Conservation (phyloP, 2,329 filamentous ascomycete genomes). For the Bretziella fagacearum region DNA sequence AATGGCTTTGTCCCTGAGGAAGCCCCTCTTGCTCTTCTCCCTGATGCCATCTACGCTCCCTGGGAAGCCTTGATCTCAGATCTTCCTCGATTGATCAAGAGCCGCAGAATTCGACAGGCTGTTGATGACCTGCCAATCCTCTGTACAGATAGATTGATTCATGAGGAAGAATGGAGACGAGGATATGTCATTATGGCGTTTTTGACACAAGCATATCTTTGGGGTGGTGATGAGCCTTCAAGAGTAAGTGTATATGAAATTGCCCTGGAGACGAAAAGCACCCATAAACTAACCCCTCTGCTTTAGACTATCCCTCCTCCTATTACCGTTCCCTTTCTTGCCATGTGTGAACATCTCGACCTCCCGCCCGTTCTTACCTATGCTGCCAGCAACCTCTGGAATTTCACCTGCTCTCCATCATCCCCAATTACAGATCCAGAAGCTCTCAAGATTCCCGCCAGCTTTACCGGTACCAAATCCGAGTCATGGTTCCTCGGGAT, state of each 20-base stretch:
- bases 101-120: slow-evolving; percentile 61
- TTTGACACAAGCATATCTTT: slow-evolving; percentile 88
- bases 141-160: slow-evolving; percentile 61
- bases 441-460: slow-evolving; percentile 73
- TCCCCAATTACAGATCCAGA: slow-evolving; percentile 38
- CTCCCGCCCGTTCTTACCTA: slow-evolving; percentile 88
- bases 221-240: slow-evolving; percentile 70
- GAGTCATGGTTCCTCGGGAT: slow-evolving; percentile 99
- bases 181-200: slow-evolving; percentile 83
- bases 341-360: slow-evolving; percentile 61
- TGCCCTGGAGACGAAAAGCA: not conserved
- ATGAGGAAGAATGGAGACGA: slow-evolving; percentile 78
- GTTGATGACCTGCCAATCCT: slow-evolving; percentile 70
- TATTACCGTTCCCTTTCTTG: slow-evolving; percentile 66
- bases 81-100: slow-evolving; percentile 71
- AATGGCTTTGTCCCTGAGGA: slow-evolving; percentile 80
- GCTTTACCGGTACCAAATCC: slow-evolving; percentile 85
- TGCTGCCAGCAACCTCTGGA: slow-evolving; percentile 83
- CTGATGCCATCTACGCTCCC: slow-evolving; percentile 80
- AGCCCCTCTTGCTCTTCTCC: slow-evolving; percentile 60
- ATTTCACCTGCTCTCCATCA: slow-evolving; percentile 74
- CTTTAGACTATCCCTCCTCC: slow-evolving; percentile 53
- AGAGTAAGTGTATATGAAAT: slow-evolving; percentile 20
- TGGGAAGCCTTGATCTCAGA: slow-evolving; percentile 82
- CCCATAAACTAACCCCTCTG: not conserved